phyloP scores from a whole-genome alignment of 805 yeast genomes.

The Tetrapisispora iriomotensis region DNA sequence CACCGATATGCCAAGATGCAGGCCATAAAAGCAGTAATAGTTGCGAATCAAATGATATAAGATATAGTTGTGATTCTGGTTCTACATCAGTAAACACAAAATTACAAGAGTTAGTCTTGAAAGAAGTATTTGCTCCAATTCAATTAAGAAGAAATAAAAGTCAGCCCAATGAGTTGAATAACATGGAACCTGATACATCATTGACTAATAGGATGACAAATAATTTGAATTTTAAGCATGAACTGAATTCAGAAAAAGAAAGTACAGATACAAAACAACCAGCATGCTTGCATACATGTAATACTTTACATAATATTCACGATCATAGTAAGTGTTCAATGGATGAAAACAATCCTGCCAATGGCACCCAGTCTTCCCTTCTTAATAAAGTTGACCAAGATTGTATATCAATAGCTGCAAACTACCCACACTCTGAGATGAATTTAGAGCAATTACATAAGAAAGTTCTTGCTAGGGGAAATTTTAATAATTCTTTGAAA shows the following conservation, averaged over 20 bases:
- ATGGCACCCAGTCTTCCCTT: too few species aligned
- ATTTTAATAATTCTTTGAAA: slow-evolving; percentile 3
- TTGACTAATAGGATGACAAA: neutral
- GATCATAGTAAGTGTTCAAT: too few species aligned
- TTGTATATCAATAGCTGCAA: slow-evolving; percentile 21
- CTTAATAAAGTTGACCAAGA: slow-evolving; percentile 17
- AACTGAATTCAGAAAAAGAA: too few species aligned
- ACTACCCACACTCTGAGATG: slow-evolving; percentile 24
- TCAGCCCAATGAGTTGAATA: neutral
- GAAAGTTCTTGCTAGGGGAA: slow-evolving; percentile 20
- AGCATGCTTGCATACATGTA: too few species aligned
- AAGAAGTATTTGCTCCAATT: slow-evolving; percentile 52
- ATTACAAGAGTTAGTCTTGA: slow-evolving; percentile 57
- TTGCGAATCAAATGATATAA: neutral
- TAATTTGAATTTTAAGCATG: too few species aligned
- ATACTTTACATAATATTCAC: too few species aligned
- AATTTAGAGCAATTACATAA: slow-evolving; percentile 24
- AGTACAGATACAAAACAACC: too few species aligned
- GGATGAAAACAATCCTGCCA: too few species aligned
- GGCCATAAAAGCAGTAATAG: neutral
- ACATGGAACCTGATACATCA: neutral
- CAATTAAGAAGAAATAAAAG: slow-evolving; percentile 6
- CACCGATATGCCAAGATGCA: too few species aligned
- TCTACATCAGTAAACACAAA: slow-evolving; percentile 64
- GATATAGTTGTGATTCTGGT: slow-evolving; percentile 19